Percentiles rank a stretch among this genome's conserved stretches.
Evolutionary conservation across 305 asterid genomes (phyloP).

Genomic region (Plantago lanceolata): DNA sequence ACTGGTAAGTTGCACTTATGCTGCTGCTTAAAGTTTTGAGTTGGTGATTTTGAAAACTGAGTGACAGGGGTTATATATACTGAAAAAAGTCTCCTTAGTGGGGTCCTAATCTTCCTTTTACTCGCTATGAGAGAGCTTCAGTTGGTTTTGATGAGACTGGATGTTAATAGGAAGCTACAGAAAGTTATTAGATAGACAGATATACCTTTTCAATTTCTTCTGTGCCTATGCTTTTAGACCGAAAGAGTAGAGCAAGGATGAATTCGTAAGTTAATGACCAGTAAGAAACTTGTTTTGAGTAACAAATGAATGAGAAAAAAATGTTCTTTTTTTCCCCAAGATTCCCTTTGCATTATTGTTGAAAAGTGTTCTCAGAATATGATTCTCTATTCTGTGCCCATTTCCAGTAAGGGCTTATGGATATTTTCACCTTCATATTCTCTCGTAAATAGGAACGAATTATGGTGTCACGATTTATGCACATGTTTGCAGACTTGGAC

Average conservation of each 20-base stretch:
- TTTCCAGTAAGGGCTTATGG: slow-evolving; percentile 42
- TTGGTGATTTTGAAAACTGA: slow-evolving; percentile 22
- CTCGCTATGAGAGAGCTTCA: slow-evolving; percentile 20
- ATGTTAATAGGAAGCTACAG: slow-evolving; percentile 36
- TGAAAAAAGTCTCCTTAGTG: slow-evolving; percentile 23
- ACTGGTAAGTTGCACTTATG: background rate
- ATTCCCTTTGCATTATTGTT: slow-evolving; percentile 52
- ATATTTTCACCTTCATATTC: slow-evolving; percentile 15
- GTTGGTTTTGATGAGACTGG: slow-evolving; percentile 28
- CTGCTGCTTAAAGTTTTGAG: slow-evolving; percentile 15
- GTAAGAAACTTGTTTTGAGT: slow-evolving; percentile 10
- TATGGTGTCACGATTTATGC: background rate
- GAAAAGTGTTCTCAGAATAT: slow-evolving; percentile 25
- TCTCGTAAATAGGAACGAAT: background rate
- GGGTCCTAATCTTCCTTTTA: slow-evolving; percentile 31
- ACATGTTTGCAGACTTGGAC: slow-evolving; percentile 20
- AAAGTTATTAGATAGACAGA: too few species aligned
- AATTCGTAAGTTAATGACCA: slow-evolving; percentile 21
- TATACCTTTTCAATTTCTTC: background rate
- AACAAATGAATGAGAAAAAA: too few species aligned
- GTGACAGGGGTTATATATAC: slow-evolving; percentile 27
- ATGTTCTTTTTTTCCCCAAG: slow-evolving; percentile 28
- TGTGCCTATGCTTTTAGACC: slow-evolving; percentile 14
- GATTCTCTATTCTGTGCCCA: slow-evolving; percentile 48
- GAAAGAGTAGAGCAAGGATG: slow-evolving; percentile 24